Evolutionary conservation across 306 rosid genomes (phyloP), one percentile per base, ranked within the genome.

Genomic region (Vicia faba): DNA sequence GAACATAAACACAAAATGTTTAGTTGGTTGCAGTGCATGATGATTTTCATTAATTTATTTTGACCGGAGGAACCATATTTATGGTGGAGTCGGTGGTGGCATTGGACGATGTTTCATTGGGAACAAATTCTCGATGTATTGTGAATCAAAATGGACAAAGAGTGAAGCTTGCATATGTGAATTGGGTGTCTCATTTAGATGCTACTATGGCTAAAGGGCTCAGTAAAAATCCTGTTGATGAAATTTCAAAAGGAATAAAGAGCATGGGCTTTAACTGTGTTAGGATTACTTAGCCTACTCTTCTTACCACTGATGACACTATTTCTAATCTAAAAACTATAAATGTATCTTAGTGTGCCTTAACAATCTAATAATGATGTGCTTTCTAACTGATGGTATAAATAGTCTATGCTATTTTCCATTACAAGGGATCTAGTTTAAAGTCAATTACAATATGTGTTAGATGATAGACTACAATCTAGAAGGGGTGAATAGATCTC

Each of bases 261-360:
- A 68, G 84, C 7, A 73, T 89, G 80, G 98, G 98, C 16, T 89
- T 93, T 71, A 93, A 93, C 79, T 93, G 98, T 73, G 98, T 89
- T 5, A 82, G 98, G 64, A 88, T 93, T 38, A 89, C 98, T 59
- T 93, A 96, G 96, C 98, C 98, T 0, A 73, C 80, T 15, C 64
- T 69, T 35, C 54, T 93, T 23, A 45, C 73, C 35, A 87, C 93
- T 20, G 82, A 89, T 43, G 85, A 84, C 3, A 78, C 97, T 4
- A 82, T 93, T 7, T 82, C 84, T 9, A 71, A 88, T 36, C 76
- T 84, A 68, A 78, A 96, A 0, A 97, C 89, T 10, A 71, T 96
- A 26, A 61, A 79, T n/a, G n/a, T n/a, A n/a, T n/a, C n/a, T n/a
- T n/a, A n/a, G n/a, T n/a, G n/a, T n/a, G n/a, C n/a, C n/a, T n/a